Evolutionary conservation across 441 rosid genomes (phyloP), one percentile per base, ranked within the genome.

Genomic region (Dalechampia spathulata): DNA sequence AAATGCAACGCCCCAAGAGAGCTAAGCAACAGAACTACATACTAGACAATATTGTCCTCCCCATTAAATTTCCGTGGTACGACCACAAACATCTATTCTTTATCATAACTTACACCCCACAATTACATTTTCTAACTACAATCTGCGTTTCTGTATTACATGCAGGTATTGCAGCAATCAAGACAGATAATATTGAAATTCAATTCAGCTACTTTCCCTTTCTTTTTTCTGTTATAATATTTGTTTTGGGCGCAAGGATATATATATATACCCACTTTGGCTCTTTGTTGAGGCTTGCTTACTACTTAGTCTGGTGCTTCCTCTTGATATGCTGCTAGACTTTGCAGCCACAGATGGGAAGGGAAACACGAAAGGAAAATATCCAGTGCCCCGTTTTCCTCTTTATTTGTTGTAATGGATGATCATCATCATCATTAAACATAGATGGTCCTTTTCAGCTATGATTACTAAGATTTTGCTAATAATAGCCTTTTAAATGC

Each of bases 1-100:
- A 78, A 81, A 71, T 88, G 96, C 83, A 86, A 70, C 72, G 91
- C 96, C 19, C 92, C 96, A 32, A 75, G 91, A 63, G 96, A 85
- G 55, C 64, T 76, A 38, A 71, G 75, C 61, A 70, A 47, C 76
- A 76, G 83, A 59, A 78, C 81, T 70, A 67, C 82, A 20, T 79
- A 68, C 67, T 90, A 73, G 72, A 43, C 40, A 52, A n/a, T 38
- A 28, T 54, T 73, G 45, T 15, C 69, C 59, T n/a, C n/a, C n/a
- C n/a, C n/a, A n/a, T n/a, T n/a, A n/a, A n/a, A 64, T 58, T 71
- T 72, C 8, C 62, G n/a, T 68, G 88, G 75, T 79, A 79, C 27
- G n/a, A n/a, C n/a, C n/a, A 13, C n/a, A n/a, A 22, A 34, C 14
- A 3, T 47, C 17, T 23, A 1, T 5, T 0, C 0, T n/a, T 38